Conservation (phyloP, 768 basidiomycete species). For the Myochromella boudieri region DNA sequence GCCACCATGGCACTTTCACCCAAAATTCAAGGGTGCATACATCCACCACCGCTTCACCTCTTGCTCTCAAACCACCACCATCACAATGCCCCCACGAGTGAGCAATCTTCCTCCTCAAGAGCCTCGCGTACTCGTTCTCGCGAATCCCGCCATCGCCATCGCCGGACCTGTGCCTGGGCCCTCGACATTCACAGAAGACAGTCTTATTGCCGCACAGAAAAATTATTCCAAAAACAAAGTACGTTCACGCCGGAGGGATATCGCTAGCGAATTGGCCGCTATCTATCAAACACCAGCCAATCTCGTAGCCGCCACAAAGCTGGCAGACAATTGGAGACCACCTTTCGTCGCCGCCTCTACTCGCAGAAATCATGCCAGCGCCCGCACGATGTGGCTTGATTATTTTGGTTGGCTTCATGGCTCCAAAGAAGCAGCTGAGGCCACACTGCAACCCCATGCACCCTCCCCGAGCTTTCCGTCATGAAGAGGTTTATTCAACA, state of each 20-base stretch:
- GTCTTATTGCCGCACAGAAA: not conserved
- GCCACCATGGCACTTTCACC: too few species aligned
- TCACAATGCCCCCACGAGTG: not conserved
- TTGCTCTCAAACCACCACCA: too few species aligned
- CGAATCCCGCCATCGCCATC: not conserved
- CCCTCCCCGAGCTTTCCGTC: not conserved
- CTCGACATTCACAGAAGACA: not conserved
- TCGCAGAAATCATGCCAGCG: not conserved
- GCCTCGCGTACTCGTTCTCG: not conserved
- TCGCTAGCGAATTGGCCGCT: not conserved
- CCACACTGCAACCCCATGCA: not conserved
- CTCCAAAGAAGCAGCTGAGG: not conserved
- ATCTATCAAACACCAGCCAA: not conserved
- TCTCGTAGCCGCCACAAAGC: not conserved
- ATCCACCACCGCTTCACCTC: too few species aligned
- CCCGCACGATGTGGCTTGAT: not conserved
- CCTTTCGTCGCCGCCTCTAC: not conserved
- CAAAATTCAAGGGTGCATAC: too few species aligned
- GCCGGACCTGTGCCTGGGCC: too few species aligned
- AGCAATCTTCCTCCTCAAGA: not conserved
- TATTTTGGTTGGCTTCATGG: not conserved
- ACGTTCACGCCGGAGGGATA: not conserved
- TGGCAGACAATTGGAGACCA: not conserved
- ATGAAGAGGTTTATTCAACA: not conserved
- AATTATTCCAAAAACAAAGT: not conserved